Evolutionary conservation across 2,329 filamentous ascomycete species (phyloP), one percentile per base, ranked within the genome.

Genomic region (Fusarium keratoplasticum): DNA sequence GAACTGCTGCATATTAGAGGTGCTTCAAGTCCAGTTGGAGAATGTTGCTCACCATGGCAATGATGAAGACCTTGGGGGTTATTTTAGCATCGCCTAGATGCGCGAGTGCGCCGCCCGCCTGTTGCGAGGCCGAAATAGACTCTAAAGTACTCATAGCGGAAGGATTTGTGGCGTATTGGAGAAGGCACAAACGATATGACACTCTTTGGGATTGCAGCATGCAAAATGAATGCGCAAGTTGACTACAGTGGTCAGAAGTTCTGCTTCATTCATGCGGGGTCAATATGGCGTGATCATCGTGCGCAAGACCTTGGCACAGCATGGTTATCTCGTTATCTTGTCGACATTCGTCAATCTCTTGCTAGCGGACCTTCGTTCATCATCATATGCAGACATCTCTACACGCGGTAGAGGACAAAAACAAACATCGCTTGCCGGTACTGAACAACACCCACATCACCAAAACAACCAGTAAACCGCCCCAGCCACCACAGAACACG

Each of bases 31-130:
- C 6, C 1, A 1, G 4, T 3, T 10, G 2, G 9, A 5, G 1
- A 6, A 20, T 6, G 3, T 5, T 1, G 9, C 61, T 18, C 11
- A 66, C 71, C 71, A 74, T 74, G 6, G 71, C 71, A 14, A 72
- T 74, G 10, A 74, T 36, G 5, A 74, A n/a, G 4, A 74, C 40
- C 20, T 69, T 74, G 5, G 68, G 71, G 5, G 64, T 25, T 29
- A 74, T 16, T 11, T 20, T 63, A 5, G 60, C 47, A 20, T 8
- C 31, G 7, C 18, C 2, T 36, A 33, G 65, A n/a, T 36, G 66
- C 22, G 14, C 29, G 13, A 6, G 9, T 6, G 2, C 7, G 27
- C 38, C 33, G 9, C 33, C n/a, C n/a, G 20, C 33, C 11, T 58
- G 14, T n/a, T 18, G 54, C 20, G 33, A 38, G 22, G 31, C 33